phyloP scores from a whole-genome alignment of 2,329 filamentous ascomycete genomes.

The Fusarium guadeloupense region DNA sequence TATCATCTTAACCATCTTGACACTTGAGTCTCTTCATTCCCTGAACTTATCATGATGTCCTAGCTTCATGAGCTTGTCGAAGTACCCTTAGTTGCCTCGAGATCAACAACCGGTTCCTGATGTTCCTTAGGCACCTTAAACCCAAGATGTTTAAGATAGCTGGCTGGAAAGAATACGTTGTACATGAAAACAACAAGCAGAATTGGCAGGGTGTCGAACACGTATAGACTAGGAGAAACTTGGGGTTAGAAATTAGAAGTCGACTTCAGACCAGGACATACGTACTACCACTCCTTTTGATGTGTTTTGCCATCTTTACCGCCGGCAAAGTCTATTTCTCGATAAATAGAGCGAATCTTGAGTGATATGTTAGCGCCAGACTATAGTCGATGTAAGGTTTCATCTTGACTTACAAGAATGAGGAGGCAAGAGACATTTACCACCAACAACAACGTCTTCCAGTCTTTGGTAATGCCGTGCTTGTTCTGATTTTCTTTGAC shows the following conservation, averaged over 20 bases:
- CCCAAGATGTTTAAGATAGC: slow-evolving; percentile 30
- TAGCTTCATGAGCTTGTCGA: background rate
- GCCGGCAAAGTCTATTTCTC: slow-evolving; percentile 32
- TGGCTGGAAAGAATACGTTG: slow-evolving; percentile 31
- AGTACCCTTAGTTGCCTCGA: background rate
- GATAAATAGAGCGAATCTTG: slow-evolving; percentile 35
- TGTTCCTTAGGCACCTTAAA: slow-evolving; percentile 21
- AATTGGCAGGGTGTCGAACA: slow-evolving; percentile 31
- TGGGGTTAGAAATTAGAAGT: background rate
- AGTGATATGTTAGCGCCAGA: background rate
- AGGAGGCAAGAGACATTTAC: slow-evolving; percentile 32
- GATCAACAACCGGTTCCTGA: background rate
- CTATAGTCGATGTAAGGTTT: accelerated
- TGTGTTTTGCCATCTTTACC: slow-evolving; percentile 29
- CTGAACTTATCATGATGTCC: no score
- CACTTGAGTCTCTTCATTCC: no score
- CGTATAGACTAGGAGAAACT: slow-evolving; percentile 8
- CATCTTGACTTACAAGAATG: slow-evolving; percentile 16
- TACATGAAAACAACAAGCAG: slow-evolving; percentile 31
- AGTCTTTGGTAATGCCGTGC: slow-evolving; percentile 20
- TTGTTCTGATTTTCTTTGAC: slow-evolving; percentile 21
- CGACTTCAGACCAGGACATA: accelerated
- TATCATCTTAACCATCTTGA: no score
- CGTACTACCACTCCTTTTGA: slow-evolving; percentile 37
- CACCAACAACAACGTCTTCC: slow-evolving; percentile 21